Evolutionary conservation across 2,329 filamentous ascomycete species (phyloP).

Genomic region (Helicocarpus griseus): DNA sequence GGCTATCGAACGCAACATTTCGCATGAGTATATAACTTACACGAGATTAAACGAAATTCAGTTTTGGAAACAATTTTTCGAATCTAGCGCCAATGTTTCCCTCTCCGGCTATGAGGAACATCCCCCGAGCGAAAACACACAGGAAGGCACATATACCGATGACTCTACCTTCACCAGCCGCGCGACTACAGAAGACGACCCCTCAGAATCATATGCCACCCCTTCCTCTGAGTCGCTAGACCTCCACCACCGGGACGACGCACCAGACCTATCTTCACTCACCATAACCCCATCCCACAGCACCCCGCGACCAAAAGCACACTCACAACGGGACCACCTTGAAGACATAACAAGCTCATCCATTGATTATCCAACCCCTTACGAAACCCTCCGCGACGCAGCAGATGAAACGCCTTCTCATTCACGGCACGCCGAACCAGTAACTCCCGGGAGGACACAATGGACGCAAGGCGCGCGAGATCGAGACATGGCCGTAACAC

Average conservation of each 20-base stretch:
- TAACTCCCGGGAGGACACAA: conserved; percentile 25
- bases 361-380: conserved; percentile 60
- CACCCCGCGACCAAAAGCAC: conserved; percentile 33
- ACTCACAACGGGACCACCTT: conserved; percentile 21
- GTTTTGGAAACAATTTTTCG: conserved; percentile 99
- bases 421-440: conserved; percentile 22
- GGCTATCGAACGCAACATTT: conserved; percentile 3
- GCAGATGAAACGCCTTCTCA: conserved; percentile 24
- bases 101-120: conserved; percentile 88
- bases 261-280: conserved; percentile 37
- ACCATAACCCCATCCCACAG: conserved; percentile 36
- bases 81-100: conserved; percentile 94
- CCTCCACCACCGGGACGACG: conserved; percentile 27
- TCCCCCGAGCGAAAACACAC: conserved; percentile 47
- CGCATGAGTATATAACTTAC: background rate
- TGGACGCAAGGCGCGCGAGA: conserved; percentile 35
- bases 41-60: conserved; percentile 25
- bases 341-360: conserved; percentile 32
- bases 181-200: conserved; percentile 31
- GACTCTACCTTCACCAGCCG: conserved; percentile 47
- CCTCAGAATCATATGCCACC: conserved; percentile 31
- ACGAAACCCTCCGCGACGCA: conserved; percentile 56
- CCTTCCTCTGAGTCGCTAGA: conserved; percentile 27
- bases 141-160: conserved; percentile 43
- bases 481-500: conserved; percentile 44